Base-by-base conservation (phyloP, 2,329 filamentous ascomycete species). In the Pleurostoma richardsiae region DNA sequence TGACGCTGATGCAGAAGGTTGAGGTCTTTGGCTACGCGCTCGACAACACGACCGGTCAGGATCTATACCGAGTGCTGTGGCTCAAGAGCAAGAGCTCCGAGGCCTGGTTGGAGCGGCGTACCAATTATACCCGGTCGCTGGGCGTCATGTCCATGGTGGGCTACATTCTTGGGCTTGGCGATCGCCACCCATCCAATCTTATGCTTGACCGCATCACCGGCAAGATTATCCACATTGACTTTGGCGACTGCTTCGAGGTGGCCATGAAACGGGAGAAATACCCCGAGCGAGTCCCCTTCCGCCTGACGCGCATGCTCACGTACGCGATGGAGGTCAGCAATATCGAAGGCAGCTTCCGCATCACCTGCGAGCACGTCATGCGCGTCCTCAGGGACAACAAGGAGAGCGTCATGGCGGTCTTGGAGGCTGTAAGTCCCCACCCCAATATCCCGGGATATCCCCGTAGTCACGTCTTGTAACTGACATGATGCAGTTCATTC, bases 111-210 rank as follows among this genome's bases (percentile, higher is more conserved):
- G 94, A 97, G 67, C 82, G 94, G 40, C 86, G 94, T 45, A 99
- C 95, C n/a, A 99, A 96, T 64, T 99, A 99, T 70, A 99, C 94
- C 19, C 86, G 94, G 48, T 97, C 92, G 1, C 77, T 99, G 2
- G 94, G 90, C 57, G 94, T 99, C 59, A 99, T 99, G 94, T 96
- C 90, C n/a, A 99, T 99, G 90, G 94, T 97, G n/a, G 94, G 94
- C 53, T 99, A 99, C 67, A 97, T 99, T 54, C 82, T 99, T 27
- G 95, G 94, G 50, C 76, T 99, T 10, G 94, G 94, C 46, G 94
- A 99, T 70, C 85, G 95, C 42, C 94, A 99, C 69, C 95, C 95
- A 36, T 96, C 90, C 50, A 99, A 99, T 66, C 72, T 99, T 60
- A 95, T 99, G 86, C 85, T 99, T 39, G 94, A 99, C 66, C 86